Conservation (phyloP, 257 asterid species). For the Nicotiana paniculata region DNA sequence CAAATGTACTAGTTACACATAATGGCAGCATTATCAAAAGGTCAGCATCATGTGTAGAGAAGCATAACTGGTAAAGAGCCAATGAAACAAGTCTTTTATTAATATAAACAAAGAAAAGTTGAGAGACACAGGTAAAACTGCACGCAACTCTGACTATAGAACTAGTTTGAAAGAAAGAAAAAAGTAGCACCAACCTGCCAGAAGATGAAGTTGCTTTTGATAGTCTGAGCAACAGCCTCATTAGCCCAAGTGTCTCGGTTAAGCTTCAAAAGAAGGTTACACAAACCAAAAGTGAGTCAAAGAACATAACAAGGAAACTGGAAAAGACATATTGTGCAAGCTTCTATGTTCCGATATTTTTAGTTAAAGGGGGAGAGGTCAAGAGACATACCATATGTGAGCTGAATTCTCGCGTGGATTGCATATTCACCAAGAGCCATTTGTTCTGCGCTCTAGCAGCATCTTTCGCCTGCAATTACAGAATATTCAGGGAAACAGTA, state of each 20-base stretch:
- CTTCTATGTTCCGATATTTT: not conserved
- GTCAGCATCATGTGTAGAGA: not conserved
- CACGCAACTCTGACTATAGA: not conserved
- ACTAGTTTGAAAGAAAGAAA: not conserved
- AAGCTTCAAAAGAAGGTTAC: constrained; percentile 49
- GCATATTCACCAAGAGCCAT: constrained; percentile 94
- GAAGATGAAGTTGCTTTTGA: constrained; percentile 81
- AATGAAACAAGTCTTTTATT: not conserved
- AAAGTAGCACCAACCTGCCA: constrained; percentile 72
- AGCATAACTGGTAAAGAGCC: not conserved
- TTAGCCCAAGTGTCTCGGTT: constrained; percentile 99
- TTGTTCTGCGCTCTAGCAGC: constrained; percentile 61
- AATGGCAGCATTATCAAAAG: not conserved
- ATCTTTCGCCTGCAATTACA: constrained; percentile 73
- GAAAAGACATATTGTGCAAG: not conserved
- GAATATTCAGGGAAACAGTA: not conserved
- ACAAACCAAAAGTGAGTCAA: constrained; percentile 1
- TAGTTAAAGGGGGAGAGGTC: not conserved
- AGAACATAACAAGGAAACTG: not conserved
- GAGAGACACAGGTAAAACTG: not conserved
- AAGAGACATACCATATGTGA: constrained; percentile 79
- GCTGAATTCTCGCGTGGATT: constrained; percentile 86
- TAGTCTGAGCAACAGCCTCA: constrained; percentile 96
- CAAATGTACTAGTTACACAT: not conserved
- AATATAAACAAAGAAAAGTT: not conserved